Base-by-base conservation (phyloP, 1,139 yeast species). In the Candida pseudocylindracea region DNA sequence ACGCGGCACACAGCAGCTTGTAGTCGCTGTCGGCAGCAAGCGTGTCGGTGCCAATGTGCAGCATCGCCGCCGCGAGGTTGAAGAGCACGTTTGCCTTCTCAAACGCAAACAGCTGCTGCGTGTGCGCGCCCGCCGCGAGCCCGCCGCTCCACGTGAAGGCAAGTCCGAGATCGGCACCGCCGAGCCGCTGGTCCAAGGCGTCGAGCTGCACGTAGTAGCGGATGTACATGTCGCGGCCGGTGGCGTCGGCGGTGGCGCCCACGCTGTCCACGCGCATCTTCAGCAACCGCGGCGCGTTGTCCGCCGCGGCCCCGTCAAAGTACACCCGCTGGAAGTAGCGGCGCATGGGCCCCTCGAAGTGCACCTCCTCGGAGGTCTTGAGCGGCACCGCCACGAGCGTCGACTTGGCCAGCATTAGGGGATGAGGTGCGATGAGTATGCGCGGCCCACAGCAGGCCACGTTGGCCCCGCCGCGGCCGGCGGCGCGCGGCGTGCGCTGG, bases 61-160 rank as follows among this genome's bases (percentile, higher is more conserved):
- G 48, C 31, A 60, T 44, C 27, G 55, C 39, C 0, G 63, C 47
- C 1, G 53, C 65, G 31, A 57, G 52, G 45, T 85, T 85, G 57
- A 73, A 88, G 36, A 88, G 55, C 2, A 76, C 55, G 26, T 80
- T 70, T 2, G 95, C 94, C 52, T 88, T 88, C 45, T 88, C 98
- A 46, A 79, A 85, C 0, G 94, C 85, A 33, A 81, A 48, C 8
- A 74, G 67, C 30, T 60, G 54, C 30, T 65, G 65, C 15, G 57
- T 50, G 35, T 60, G 62, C 5, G 62, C 50, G 2, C 57, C 48
- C 1, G 48, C 36, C 5, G 57, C 57, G 45, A 70, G 74, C 7
- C 88, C 75, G 47, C 85, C 93, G 40, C 55, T 57, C 98, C 98
- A 88, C 1, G 69, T 63, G 50, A 85, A 85, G 33, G 67, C 62